phyloP scores from a whole-genome alignment of 2,329 filamentous ascomycete genomes.

The Whalleya microplaca region DNA sequence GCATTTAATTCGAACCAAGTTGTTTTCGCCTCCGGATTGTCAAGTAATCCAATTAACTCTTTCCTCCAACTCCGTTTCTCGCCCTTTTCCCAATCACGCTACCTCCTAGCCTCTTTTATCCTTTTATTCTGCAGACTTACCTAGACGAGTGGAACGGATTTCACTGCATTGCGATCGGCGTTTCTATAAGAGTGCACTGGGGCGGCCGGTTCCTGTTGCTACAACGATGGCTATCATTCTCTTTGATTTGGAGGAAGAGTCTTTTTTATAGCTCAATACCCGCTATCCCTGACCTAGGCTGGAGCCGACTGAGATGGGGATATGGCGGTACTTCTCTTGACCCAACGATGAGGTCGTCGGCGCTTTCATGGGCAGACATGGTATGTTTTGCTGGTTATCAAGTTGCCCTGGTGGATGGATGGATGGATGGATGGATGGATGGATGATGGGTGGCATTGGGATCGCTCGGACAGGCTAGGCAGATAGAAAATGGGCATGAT shows the following conservation, averaged over 20 bases:
- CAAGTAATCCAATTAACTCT: neutral
- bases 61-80: neutral
- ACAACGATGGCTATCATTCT: neutral
- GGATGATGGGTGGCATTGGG: neutral
- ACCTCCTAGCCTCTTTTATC: neutral
- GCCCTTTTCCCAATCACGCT: neutral
- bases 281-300: neutral
- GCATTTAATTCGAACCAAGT: neutral
- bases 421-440: neutral
- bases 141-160: conserved; percentile 8
- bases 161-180: conserved; percentile 2
- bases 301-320: neutral
- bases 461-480: conserved; percentile 2
- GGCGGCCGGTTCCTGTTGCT: neutral
- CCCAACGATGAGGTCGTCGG: neutral
- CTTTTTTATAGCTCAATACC: neutral
- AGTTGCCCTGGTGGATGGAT: neutral
- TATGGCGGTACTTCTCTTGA: neutral
- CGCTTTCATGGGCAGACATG: neutral
- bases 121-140: conserved; percentile 6
- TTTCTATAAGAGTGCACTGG: conserved; percentile 12
- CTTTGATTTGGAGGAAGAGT: neutral
- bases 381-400: neutral
- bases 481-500: conserved; percentile 8
- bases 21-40: neutral